A percentile compares a stretch with the other conserved stretches of the same genome.
phyloP scores from a whole-genome alignment of 495 filamentous ascomycete species.

The Elasticomyces elasticus region DNA sequence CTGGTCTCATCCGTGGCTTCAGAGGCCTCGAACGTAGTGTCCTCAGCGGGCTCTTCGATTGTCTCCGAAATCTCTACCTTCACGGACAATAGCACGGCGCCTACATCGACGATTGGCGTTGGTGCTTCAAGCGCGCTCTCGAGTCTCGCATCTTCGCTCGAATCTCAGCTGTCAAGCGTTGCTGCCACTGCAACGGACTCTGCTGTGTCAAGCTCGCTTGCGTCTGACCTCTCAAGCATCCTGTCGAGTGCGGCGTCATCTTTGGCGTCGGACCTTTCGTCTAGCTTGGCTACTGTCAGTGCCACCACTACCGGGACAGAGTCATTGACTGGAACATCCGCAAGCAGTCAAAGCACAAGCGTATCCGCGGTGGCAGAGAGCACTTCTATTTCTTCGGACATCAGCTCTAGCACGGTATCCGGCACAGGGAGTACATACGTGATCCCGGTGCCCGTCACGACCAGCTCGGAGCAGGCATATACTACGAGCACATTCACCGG shows the following conservation, averaged over 20 bases:
- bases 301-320: not conserved
- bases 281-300: not conserved
- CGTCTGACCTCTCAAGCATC: conserved; percentile 15
- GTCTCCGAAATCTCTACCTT: conserved; percentile 1
- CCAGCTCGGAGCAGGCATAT: not conserved
- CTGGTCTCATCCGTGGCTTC: conserved; percentile 14
- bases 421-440: not conserved
- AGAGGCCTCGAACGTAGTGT: conserved; percentile 14
- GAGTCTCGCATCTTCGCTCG: conserved; percentile 14
- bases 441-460: not conserved
- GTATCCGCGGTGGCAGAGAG: not conserved
- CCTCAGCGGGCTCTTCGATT: conserved; percentile 15
- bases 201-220: conserved; percentile 10
- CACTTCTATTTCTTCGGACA: not conserved
- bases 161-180: conserved; percentile 15
- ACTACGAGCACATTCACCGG: conserved; percentile 5
- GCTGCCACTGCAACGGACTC: conserved; percentile 21
- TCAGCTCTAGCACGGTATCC: conserved; percentile 4
- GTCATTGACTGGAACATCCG: not conserved
- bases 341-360: not conserved
- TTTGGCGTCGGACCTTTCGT: conserved; percentile 11
- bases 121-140: conserved; percentile 15
- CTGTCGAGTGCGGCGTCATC: conserved; percentile 15
- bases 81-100: not conserved
- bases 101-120: not conserved